phyloP scores from a whole-genome alignment of 2,329 filamentous ascomycete species.

The Xylariaceae sp. region DNA sequence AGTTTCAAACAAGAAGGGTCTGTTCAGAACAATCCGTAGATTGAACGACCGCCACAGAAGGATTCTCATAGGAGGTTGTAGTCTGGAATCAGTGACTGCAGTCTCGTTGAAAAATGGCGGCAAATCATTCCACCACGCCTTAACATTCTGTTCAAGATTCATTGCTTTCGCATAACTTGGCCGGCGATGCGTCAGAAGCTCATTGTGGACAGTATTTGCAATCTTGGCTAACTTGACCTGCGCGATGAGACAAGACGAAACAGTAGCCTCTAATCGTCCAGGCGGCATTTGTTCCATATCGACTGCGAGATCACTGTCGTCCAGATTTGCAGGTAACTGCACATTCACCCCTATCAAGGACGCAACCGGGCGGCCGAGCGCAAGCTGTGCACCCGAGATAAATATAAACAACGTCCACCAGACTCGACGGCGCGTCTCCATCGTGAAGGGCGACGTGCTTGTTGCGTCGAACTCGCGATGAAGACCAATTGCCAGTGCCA shows the following conservation, averaged over 20 bases:
- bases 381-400: background rate
- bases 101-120: background rate
- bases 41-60: background rate
- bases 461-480: slow-evolving; percentile 42
- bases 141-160: background rate
- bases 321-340: background rate
- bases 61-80: background rate
- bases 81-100: background rate
- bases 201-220: background rate
- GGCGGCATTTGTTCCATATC: background rate
- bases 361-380: background rate
- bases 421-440: slow-evolving; percentile 36
- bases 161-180: background rate
- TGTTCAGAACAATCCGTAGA: background rate
- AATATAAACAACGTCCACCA: slow-evolving; percentile 43
- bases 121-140: background rate
- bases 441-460: slow-evolving; percentile 26
- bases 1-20: background rate
- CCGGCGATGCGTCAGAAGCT: background rate
- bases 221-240: background rate
- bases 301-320: background rate
- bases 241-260: background rate
- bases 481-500: slow-evolving; percentile 48
- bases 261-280: background rate
- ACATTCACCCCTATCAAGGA: background rate